phyloP scores from a whole-genome alignment of 2,329 filamentous ascomycete species.

The Pseudonectria buxi region DNA sequence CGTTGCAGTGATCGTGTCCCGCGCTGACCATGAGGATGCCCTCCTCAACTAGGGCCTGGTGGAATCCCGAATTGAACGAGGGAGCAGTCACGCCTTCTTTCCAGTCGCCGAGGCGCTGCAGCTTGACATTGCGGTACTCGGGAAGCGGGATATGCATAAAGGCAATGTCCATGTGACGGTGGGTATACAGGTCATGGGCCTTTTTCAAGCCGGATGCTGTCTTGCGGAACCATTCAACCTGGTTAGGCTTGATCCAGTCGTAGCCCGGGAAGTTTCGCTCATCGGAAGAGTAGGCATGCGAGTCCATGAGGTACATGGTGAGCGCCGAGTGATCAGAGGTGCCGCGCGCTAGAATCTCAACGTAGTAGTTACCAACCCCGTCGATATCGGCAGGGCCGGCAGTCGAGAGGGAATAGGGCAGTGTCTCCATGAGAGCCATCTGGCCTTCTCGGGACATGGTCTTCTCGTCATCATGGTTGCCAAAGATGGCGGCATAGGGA shows the following conservation, averaged over 20 bases:
- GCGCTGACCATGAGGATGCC: constrained; percentile 82
- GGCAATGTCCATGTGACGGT: constrained; percentile 89
- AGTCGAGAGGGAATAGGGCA: constrained; percentile 84
- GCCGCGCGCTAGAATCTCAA: constrained; percentile 80
- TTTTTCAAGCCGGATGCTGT: constrained; percentile 69
- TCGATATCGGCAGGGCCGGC: constrained; percentile 78
- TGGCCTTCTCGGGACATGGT: constrained; percentile 68
- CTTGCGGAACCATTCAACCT: constrained; percentile 89
- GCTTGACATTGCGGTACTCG: constrained; percentile 64
- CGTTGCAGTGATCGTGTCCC: constrained; percentile 94
- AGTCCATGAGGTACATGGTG: constrained; percentile 91
- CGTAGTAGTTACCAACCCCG: constrained; percentile 88
- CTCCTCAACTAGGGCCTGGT: constrained; percentile 78
- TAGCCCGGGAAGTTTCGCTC: constrained; percentile 86
- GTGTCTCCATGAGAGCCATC: constrained; percentile 78
- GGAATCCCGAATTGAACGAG: constrained; percentile 85
- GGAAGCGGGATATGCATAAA: constrained; percentile 97
- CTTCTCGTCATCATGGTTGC: constrained; percentile 94
- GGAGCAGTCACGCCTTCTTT: constrained; percentile 83
- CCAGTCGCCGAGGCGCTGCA: constrained; percentile 61
- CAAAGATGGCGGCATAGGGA: constrained; percentile 90
- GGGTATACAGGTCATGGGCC: constrained; percentile 75
- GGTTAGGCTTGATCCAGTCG: constrained; percentile 91
- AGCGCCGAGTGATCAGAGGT: constrained; percentile 79
- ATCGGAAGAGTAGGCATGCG: constrained; percentile 85